Evolutionary conservation across 352 stramenopile species (phyloP).

Genomic region (Globisporangium perplexum): DNA sequence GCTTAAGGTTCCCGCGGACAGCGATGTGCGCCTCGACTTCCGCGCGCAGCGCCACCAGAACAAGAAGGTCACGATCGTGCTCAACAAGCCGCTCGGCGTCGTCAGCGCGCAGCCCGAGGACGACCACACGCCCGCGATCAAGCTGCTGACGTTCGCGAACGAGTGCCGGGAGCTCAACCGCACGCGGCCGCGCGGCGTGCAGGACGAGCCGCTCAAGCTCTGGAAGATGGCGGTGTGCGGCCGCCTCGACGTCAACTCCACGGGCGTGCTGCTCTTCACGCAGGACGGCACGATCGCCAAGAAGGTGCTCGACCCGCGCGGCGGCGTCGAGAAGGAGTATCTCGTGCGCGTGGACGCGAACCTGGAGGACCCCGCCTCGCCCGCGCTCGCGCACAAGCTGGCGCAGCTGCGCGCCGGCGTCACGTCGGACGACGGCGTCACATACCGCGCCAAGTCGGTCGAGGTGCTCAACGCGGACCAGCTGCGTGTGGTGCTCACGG

Average conservation of each 20-base stretch:
- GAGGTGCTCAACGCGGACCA: conserved; percentile 80
- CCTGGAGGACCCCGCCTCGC: conserved; percentile 47
- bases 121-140: conserved; percentile 60
- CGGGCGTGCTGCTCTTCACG: conserved; percentile 73
- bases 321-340: conserved; percentile 81
- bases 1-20: conserved; percentile 58
- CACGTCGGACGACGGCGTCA: conserved; percentile 48
- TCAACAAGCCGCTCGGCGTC: conserved; percentile 82
- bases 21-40: conserved; percentile 52
- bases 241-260: conserved; percentile 81
- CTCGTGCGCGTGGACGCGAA: conserved; percentile 66
- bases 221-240: conserved; percentile 82
- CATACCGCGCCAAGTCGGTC: conserved; percentile 72
- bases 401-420: conserved; percentile 47
- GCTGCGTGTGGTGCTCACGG: conserved; percentile 86
- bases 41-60: conserved; percentile 63
- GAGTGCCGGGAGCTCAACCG: conserved; percentile 63
- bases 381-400: conserved; percentile 49
- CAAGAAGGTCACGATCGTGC: conserved; percentile 73
- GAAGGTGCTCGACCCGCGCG: conserved; percentile 64
- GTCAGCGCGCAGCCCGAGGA: conserved; percentile 76
- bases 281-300: conserved; percentile 78
- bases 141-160: conserved; percentile 73
- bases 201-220: conserved; percentile 46
- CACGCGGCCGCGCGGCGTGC: conserved; percentile 24